Evolutionary conservation across 768 basidiomycete genomes (phyloP).

Genomic region (Tulasnella sp.): DNA sequence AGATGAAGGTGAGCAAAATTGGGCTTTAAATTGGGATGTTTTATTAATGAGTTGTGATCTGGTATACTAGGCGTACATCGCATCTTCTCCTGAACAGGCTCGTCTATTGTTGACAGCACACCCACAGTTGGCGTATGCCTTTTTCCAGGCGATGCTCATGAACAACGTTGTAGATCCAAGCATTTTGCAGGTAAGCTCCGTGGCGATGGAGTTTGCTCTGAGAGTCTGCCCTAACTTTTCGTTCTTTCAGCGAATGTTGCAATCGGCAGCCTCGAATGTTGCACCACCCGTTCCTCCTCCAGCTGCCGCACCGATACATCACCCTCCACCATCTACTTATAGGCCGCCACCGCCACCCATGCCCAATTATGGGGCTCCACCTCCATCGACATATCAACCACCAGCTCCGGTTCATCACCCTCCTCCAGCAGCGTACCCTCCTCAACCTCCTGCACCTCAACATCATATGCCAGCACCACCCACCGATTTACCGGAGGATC

Average conservation of each 20-base stretch:
- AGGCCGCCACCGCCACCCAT: conserved; percentile 28
- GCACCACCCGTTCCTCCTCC: conserved; percentile 24
- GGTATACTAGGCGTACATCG: conserved; percentile 67
- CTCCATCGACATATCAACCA: conserved; percentile 25
- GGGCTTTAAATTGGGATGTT: neutral
- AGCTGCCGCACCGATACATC: conserved; percentile 17
- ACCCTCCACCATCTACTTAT: conserved; percentile 3
- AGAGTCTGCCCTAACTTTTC: neutral
- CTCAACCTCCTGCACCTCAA: conserved; percentile 22
- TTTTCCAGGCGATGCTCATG: conserved; percentile 86
- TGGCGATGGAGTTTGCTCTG: too few relatives aligned
- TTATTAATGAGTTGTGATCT: conserved; percentile 6
- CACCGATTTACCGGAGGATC: conserved; percentile 37
- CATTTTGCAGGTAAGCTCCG: conserved; percentile 52
- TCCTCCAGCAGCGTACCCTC: conserved; percentile 24
- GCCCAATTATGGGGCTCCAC: conserved; percentile 26
- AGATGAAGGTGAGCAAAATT: conserved; percentile 76
- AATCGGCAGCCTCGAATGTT: conserved; percentile 22
- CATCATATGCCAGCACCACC: neutral
- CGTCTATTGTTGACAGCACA: conserved; percentile 61
- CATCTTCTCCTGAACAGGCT: conserved; percentile 84
- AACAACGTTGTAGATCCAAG: conserved; percentile 88
- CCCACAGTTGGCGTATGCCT: conserved; percentile 89
- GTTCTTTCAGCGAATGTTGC: conserved; percentile 38
- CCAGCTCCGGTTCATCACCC: conserved; percentile 22